These are phyloP conservation scores for Phialophora verrucosa DNA, from an alignment of 2,329 filamentous ascomycete genomes.

Conservation along the genomic window DNA sequence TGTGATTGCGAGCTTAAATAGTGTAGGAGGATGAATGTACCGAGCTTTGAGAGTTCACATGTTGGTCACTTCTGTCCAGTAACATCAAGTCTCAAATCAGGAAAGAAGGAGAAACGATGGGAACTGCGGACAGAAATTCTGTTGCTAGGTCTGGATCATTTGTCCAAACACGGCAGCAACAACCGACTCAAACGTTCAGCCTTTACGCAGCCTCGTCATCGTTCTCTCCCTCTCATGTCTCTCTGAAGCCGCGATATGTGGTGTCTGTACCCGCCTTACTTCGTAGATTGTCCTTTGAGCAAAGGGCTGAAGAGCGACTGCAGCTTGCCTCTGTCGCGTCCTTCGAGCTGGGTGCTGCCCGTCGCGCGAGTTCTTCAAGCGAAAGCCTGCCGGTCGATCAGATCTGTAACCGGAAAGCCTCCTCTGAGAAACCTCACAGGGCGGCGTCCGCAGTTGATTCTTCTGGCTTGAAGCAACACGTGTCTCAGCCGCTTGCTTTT, in stretches of 20 bases:
- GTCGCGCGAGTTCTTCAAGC: neutral
- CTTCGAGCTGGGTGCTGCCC: neutral
- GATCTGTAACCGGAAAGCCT: neutral
- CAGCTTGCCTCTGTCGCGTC: neutral
- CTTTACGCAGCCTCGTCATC: neutral
- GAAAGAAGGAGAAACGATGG: neutral
- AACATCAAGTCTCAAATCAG: neutral
- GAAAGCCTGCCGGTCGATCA: neutral
- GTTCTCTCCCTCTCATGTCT: neutral
- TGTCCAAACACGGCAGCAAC: neutral
- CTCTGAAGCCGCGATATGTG: neutral
- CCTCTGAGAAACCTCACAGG: neutral
- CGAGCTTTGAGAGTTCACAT: neutral
- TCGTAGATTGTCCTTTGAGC: neutral
- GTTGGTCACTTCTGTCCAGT: neutral
- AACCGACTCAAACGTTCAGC: neutral
- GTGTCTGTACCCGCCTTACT: neutral
- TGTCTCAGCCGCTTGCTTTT: neutral
- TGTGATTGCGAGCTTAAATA: too few relatives aligned
- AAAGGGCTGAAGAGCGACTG: neutral
- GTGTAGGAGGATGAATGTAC: too few relatives aligned
- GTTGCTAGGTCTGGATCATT: neutral
- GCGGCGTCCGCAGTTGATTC: neutral
- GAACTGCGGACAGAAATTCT: neutral
- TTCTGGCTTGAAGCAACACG: neutral